Evolutionary conservation across 306 rosid species (phyloP), one percentile per base, ranked within the genome.

Genomic region (Castanopsis chinensis): DNA sequence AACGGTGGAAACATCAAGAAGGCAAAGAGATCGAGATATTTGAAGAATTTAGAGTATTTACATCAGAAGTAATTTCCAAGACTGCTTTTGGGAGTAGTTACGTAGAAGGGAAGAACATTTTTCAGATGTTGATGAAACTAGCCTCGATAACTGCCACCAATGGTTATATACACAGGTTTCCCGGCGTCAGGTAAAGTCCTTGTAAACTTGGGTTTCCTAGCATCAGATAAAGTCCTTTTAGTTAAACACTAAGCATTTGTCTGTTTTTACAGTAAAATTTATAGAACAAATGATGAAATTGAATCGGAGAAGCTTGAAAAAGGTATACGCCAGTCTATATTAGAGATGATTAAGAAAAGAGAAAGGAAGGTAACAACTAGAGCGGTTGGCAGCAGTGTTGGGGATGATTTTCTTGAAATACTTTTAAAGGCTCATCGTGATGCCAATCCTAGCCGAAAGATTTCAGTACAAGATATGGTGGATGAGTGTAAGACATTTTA

Each of bases 71-170:
- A 18, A 83, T 83, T 45, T 73, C 80, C 5, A 83, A 72, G 53
- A 73, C 79, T 3, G 82, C 76, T 32, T 83, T 83, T 83, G 83
- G 79, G 19, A 83, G 82, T 73, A 78, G 78, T 73, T 74, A 83
- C 68, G 4, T 59, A 20, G 80, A 83, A 35, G 83, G 86, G 72
- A 52, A 51, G 77, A 75, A 25, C 35, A 53, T 79, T n/a, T 83
- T 79, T 7, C 70, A 83, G 9, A 79, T 60, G 77, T 5, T 79
- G 33, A 41, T 19, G 69, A 78, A 60, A 65, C 18, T 78, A 21
- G 14, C 33, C 20, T 15, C 68, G 52, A 43, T 83, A 25, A 12
- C 28, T 23, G 25, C 58, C 72, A 78, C 2, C 28, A 74, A 73
- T 59, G 1, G 17, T 53, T 61, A 41, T 51, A 57, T 60, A 30